These are phyloP conservation scores for Hibiscus tridactylites DNA, from an alignment of 345 rosid genomes.

Conservation along the genomic window DNA sequence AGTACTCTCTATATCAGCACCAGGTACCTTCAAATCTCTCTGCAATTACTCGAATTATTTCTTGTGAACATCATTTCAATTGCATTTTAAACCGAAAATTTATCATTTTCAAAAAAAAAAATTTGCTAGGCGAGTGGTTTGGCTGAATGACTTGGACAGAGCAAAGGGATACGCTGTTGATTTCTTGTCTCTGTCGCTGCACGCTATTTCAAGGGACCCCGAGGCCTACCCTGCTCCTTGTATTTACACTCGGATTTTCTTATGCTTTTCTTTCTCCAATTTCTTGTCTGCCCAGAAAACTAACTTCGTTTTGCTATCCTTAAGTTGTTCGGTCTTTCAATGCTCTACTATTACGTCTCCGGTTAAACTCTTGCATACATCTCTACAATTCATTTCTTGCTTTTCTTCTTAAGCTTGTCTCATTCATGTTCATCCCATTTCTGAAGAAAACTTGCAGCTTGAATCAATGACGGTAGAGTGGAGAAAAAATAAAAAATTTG, in stretches of 20 bases:
- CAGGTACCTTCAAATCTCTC: constrained; percentile 22
- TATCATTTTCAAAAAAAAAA: background rate
- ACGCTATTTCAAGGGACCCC: constrained; percentile 83
- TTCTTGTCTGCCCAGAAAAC: too few species aligned
- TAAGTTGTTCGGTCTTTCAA: background rate
- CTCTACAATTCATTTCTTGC: too few species aligned
- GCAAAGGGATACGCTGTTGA: constrained; percentile 74
- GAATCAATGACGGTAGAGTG: too few species aligned
- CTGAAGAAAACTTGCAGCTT: too few species aligned
- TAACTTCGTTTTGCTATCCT: background rate
- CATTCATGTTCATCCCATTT: too few species aligned
- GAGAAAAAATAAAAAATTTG: too few species aligned
- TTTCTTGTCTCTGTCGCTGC: constrained; percentile 77
- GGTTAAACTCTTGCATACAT: too few species aligned
- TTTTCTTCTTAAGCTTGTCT: too few species aligned
- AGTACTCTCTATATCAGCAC: constrained; percentile 73
- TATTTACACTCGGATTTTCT: constrained; percentile 65
- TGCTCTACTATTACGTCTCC: too few species aligned
- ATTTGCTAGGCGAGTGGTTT: constrained; percentile 49
- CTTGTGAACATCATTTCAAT: background rate
- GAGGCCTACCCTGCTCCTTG: constrained; percentile 83
- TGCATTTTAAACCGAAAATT: background rate
- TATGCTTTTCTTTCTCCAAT: background rate
- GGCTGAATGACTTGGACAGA: constrained; percentile 74
- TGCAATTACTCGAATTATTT: background rate